Base-by-base conservation (phyloP, 1,284 basidiomycete species). In the Vanrija sp. region DNA sequence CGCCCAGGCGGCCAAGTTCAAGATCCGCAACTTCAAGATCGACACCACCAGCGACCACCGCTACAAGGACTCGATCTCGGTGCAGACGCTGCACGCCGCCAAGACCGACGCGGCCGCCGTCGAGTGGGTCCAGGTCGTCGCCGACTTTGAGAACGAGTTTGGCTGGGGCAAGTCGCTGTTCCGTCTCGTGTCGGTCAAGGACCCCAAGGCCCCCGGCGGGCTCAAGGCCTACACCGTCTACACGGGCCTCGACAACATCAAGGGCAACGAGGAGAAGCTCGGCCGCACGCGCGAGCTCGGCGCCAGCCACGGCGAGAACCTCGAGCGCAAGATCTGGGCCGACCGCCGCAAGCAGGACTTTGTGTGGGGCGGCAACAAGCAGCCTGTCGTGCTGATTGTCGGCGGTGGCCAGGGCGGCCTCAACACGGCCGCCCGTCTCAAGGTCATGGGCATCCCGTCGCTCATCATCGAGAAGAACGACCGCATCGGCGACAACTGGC, bases 181-280 rank as follows among this genome's bases (percentile, higher is more conserved):
- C n/a, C 78, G 82, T 26, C 78, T 86, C 23, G 76, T 85, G 2
- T 69, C 73, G 3, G 44, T 47, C 39, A 55, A 73, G 10, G 23
- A 34, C 34, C 34, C 34, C 34, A 34, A 34, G 34, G 34, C 34
- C 12, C 34, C 34, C 21, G 55, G 43, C 15, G 79, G 79, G 3
- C 86, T 82, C 83, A 83, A 82, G 61, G 80, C 79, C 1, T 79
- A 82, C 61, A 72, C 75, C 7, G 60, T 85, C 16, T 81, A 80
- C 65, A 84, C 83, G 4, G 81, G 80, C 59, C 75, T 86, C 16
- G 83, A 85, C 51, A 76, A 75, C 38, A 68, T 85, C 48, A 55
- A 78, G 78, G 54, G 80, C 66, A 10, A 81, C 79, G 68, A 82
- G 81, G 3, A 82, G 53, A 38, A 45, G 15, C 54, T 44, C n/a